These are phyloP conservation scores for Manihot esculenta DNA, from an alignment of 441 rosid species.

Conservation along the genomic window DNA sequence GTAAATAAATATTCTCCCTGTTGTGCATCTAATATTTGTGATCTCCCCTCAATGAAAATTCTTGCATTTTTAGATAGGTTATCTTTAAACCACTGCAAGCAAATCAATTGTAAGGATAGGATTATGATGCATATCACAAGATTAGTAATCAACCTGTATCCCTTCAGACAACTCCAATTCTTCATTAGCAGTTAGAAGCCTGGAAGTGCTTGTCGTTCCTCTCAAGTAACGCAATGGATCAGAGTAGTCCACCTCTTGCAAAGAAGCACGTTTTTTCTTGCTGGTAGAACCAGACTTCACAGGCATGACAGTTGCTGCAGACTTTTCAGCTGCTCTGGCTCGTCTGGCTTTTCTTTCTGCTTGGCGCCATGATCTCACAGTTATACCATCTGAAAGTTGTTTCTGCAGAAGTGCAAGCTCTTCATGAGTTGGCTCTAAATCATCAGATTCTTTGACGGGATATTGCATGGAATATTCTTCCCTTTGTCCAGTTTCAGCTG, in stretches of 20 bases:
- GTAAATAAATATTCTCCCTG: not conserved
- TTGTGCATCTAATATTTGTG: not conserved
- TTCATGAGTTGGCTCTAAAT: constrained; percentile 47
- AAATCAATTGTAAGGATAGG: not conserved
- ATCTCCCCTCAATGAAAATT: not conserved
- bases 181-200: constrained; percentile 79
- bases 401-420: constrained; percentile 59
- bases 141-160: constrained; percentile 64
- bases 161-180: constrained; percentile 72
- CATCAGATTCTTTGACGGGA: constrained; percentile 40
- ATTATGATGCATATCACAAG: not conserved
- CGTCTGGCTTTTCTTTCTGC: constrained; percentile 77
- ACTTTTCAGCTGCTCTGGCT: constrained; percentile 62
- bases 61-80: not conserved
- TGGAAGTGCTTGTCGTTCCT: constrained; percentile 60
- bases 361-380: constrained; percentile 78
- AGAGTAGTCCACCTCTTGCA: constrained; percentile 59
- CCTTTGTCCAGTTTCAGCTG: constrained; percentile 38
- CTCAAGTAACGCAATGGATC: constrained; percentile 82
- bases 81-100: not conserved
- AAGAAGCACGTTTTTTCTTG: constrained; percentile 57
- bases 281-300: constrained; percentile 50
- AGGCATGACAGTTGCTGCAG: constrained; percentile 49
- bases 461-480: constrained; percentile 29
- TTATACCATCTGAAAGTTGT: constrained; percentile 48